Base-by-base conservation (phyloP, 768 basidiomycete species). In the Auriscalpium microsporum region DNA sequence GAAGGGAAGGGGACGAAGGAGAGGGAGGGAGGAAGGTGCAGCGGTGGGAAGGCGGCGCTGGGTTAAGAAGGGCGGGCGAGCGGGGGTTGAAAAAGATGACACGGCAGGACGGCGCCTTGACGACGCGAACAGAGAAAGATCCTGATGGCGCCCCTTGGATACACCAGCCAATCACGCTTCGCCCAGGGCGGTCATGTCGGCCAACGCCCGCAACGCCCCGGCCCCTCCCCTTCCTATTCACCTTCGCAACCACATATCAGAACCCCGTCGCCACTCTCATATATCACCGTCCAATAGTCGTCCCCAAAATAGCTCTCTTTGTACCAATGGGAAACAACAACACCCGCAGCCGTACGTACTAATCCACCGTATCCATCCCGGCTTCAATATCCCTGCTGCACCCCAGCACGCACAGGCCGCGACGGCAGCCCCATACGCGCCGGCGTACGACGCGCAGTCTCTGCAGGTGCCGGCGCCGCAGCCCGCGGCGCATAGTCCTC, bases 1-100 rank as follows among this genome's bases (percentile, higher is more conserved):
- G 63, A 64, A 64, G 61, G 61, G 63, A 64, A 64, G 61, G 61
- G 51, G 57, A 60, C 65, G 68, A 59, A 63, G 68, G 67, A 61
- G 58, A 64, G 62, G 61, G 63, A 65, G 62, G 58, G 60, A 64
- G 61, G 64, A 62, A 62, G 33, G 21, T 10, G 46, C 38, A 33
- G 36, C 48, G 49, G 21, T 1, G 28, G 54, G 54, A 52, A 56
- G 58, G 56, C 54, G 60, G 58, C 58, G 63, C 51, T 60, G 61
- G 63, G 62, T 65, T 64, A 61, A 33, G 61, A 3, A 13, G 16
- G 33, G 5, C 16, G 33, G 1, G 10, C 7, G 8, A 36, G 37
- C 54, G 54, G 57, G 48, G 51, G 5, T 57, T 57, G 56, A 59
- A 59, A 56, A 10, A 16, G 28, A 19, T 23, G 35, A 13, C 13